phyloP scores from a whole-genome alignment of 1,139 yeast species.

The Lodderomyces orthopsilosis region DNA sequence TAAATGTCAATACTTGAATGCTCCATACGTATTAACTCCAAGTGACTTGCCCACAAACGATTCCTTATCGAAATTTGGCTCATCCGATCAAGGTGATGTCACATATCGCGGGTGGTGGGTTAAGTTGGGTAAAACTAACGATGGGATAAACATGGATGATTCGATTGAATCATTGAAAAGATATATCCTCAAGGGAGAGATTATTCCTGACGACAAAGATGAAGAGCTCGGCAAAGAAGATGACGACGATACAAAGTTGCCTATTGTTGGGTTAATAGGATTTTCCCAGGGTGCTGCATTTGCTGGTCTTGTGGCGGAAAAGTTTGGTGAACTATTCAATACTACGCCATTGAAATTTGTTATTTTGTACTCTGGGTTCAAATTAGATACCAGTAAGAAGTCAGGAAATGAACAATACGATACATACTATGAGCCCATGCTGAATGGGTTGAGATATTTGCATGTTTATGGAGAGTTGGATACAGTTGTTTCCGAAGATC shows the following conservation, averaged over 20 bases:
- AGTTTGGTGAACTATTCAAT: conserved; percentile 29
- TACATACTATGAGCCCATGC: conserved; percentile 26
- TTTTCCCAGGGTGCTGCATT: conserved; percentile 50
- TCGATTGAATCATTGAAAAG: conserved; percentile 30
- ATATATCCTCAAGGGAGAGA: conserved; percentile 30
- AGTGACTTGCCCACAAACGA: conserved; percentile 64
- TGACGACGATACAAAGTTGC: conserved; percentile 14
- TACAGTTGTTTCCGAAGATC: conserved; percentile 78
- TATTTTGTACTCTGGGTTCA: conserved; percentile 76
- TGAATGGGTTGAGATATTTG: conserved; percentile 39
- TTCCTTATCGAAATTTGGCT: conserved; percentile 41
- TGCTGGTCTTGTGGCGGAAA: conserved; percentile 44
- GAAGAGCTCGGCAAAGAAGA: conserved; percentile 23
- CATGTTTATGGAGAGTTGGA: conserved; percentile 88
- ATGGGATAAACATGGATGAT: conserved; percentile 24
- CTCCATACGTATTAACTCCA: conserved; percentile 61
- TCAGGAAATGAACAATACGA: conserved; percentile 27
- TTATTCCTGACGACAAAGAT: conserved; percentile 28
- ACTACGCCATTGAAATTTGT: conserved; percentile 57
- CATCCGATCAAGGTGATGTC: conserved; percentile 20
- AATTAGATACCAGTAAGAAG: conserved; percentile 47
- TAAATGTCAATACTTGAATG: conserved; percentile 75
- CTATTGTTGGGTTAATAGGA: conserved; percentile 40
- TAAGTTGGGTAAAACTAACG: conserved; percentile 22
- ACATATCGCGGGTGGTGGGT: conserved; percentile 41